These are phyloP conservation scores for barrel medic (Medicago truncatula) DNA, from an alignment of 306 rosid genomes.

Conservation along the genomic window MtrunA17r5.0-ANR NC_053042.1:5580501-5581000, in stretches of 20 bases:
- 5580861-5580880: slow-evolving; percentile 94
- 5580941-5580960: slow-evolving; percentile 67
- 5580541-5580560: too few relatives aligned
- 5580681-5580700: neutral
- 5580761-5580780: too few relatives aligned
- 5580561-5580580: too few relatives aligned
- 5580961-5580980: slow-evolving; percentile 18
- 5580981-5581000: neutral
- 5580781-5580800: too few relatives aligned
- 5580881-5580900: slow-evolving; percentile 90
- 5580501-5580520: too few relatives aligned
- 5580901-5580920: slow-evolving; percentile 84
- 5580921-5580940: slow-evolving; percentile 68
- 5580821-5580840: slow-evolving; percentile 97
- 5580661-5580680: slow-evolving; percentile 14
- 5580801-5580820: neutral
- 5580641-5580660: neutral
- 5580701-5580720: neutral
- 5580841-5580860: slow-evolving; percentile 99
- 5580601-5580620: neutral
- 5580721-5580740: slow-evolving; percentile 15
- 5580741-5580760: neutral
- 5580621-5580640: neutral
- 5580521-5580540: too few relatives aligned
- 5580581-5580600: neutral